Conservation (phyloP, 1,284 basidiomycete genomes). For the Ganoderma boninense region DNA sequence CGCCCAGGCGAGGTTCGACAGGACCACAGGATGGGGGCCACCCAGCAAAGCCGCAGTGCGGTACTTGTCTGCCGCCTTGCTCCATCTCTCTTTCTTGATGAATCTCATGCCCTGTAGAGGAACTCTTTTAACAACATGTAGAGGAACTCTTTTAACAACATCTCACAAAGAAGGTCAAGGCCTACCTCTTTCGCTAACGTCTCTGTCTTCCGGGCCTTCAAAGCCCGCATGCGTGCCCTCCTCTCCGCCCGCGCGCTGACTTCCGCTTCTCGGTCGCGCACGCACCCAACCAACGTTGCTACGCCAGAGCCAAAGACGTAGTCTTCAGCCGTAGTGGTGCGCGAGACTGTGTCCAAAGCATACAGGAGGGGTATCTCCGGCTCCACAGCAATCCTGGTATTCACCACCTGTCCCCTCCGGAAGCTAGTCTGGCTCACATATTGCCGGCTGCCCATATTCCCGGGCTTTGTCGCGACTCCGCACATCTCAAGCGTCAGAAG, state of each 20-base stretch:
- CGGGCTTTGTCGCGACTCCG: conserved; percentile 26
- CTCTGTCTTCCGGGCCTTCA: not conserved
- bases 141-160: conserved; percentile 39
- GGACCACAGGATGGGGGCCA: conserved; percentile 41
- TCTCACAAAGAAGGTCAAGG: not conserved
- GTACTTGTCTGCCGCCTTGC: conserved; percentile 37
- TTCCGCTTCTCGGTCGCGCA: not conserved
- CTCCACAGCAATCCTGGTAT: no score
- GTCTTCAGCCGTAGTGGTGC: not conserved
- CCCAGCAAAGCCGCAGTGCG: conserved; percentile 33
- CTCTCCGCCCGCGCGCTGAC: not conserved
- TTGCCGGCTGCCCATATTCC: conserved; percentile 31
- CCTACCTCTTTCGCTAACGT: not conserved
- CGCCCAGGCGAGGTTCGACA: conserved; percentile 51
- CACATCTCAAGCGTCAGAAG: conserved; percentile 34
- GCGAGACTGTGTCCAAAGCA: no score
- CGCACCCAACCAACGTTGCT: no score
- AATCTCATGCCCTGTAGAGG: conserved; percentile 39
- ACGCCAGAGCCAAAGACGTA: not conserved
- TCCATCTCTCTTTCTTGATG: conserved; percentile 35
- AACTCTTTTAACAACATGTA: no score
- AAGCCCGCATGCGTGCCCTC: not conserved
- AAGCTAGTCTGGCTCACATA: no score
- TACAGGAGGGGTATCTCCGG: no score
- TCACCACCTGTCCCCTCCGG: not conserved